phyloP scores from a whole-genome alignment of 1,284 basidiomycete species.

The Cerioporus squamosus region DNA sequence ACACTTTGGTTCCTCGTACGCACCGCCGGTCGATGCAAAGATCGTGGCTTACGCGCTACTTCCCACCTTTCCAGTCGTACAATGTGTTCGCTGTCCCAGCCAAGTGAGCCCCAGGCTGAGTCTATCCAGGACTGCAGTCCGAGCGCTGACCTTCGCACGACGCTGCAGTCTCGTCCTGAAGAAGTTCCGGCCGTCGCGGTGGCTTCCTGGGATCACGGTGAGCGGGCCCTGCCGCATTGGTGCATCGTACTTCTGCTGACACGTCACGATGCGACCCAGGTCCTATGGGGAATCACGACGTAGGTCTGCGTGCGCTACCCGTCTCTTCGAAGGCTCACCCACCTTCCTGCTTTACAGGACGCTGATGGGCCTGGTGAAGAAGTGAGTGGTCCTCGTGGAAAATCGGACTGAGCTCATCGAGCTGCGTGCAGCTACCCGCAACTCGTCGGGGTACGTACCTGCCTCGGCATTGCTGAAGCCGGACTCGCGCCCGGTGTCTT shows the following conservation, averaged over 20 bases:
- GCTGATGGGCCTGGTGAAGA: constrained; percentile 67
- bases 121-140: neutral
- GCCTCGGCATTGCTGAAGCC: constrained; percentile 68
- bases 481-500: constrained; percentile 72
- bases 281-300: constrained; percentile 34
- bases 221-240: neutral
- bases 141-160: neutral
- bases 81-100: constrained; percentile 65
- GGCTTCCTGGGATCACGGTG: constrained; percentile 38
- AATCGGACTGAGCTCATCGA: neutral
- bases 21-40: neutral
- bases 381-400: neutral
- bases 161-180: constrained; percentile 36
- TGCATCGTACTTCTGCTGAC: neutral
- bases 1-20: constrained; percentile 74
- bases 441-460: constrained; percentile 60
- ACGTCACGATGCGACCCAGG: constrained; percentile 4
- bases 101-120: constrained; percentile 44
- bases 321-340: neutral
- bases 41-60: too few relatives aligned
- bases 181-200: constrained; percentile 38
- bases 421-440: constrained; percentile 53
- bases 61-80: constrained; percentile 47
- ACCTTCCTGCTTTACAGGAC: constrained; percentile 42
- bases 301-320: constrained; percentile 2